These are phyloP conservation scores for Phytophthora fragariae DNA, from an alignment of 352 stramenopile genomes.

Conservation along the genomic window DNA sequence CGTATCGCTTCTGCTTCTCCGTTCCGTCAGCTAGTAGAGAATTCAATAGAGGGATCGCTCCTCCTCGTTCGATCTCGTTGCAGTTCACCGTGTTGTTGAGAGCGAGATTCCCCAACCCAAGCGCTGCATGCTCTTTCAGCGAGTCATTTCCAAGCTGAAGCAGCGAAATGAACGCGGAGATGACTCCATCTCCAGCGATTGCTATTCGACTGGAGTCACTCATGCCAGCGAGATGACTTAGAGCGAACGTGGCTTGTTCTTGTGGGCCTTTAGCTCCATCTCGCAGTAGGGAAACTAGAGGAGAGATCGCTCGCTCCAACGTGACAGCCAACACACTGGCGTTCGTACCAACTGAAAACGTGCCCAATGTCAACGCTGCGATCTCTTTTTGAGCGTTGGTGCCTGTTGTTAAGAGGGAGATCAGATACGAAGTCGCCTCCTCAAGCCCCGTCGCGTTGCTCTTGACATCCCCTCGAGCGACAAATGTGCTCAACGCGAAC, in stretches of 20 bases:
- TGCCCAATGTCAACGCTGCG: constrained; percentile 5
- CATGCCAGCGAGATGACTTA: constrained; percentile 7
- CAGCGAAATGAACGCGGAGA: constrained; percentile 6
- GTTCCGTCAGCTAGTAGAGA: background rate
- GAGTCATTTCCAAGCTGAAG: background rate
- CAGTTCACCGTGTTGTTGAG: background rate
- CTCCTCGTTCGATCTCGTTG: background rate
- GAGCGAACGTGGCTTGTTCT: constrained; percentile 9
- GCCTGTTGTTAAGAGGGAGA: background rate
- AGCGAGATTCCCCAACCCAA: constrained; percentile 12
- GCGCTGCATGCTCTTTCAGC: constrained; percentile 3
- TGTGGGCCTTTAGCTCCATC: background rate
- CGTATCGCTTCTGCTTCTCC: background rate
- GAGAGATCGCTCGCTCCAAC: background rate
- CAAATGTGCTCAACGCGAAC: constrained; percentile 6
- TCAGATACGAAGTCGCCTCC: constrained; percentile 2
- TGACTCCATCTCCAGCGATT: constrained; percentile 1
- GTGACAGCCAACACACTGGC: background rate
- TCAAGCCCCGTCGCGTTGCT: background rate
- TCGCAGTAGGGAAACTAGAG: background rate
- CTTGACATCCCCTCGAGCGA: background rate
- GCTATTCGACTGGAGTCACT: constrained; percentile 3
- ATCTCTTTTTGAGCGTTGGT: constrained; percentile 2
- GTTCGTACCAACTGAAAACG: constrained; percentile 1
- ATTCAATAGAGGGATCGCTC: constrained; percentile 1